Evolutionary conservation across 1,284 basidiomycete species (phyloP).

Genomic region (Agroathelia rolfsii): DNA sequence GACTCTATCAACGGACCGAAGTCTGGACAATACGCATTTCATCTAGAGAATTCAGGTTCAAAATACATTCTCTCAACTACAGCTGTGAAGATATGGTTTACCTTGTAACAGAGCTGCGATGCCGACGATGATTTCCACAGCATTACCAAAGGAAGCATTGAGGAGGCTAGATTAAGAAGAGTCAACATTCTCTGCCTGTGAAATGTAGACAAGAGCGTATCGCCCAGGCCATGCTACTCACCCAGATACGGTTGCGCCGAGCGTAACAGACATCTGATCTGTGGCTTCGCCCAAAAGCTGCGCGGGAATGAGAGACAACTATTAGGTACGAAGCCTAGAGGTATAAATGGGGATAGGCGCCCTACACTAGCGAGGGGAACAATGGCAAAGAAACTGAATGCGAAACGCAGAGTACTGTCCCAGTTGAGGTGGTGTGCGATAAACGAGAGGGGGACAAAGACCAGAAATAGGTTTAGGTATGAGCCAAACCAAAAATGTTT

Average conservation of each 20-base stretch:
- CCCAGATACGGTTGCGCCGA: slow-evolving; percentile 79
- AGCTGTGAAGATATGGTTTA: too few species aligned
- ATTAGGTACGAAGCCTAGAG: too few species aligned
- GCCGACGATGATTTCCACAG: slow-evolving; percentile 81
- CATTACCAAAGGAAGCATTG: slow-evolving; percentile 79
- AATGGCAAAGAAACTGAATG: slow-evolving; percentile 79
- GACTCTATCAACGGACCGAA: slow-evolving; percentile 44
- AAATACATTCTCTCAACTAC: too few species aligned
- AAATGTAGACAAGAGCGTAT: too few species aligned
- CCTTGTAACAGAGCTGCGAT: slow-evolving; percentile 79
- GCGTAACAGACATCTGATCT: slow-evolving; percentile 71
- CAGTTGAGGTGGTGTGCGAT: slow-evolving; percentile 54
- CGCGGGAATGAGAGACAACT: slow-evolving; percentile 9
- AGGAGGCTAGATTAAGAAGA: too few species aligned
- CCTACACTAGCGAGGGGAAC: slow-evolving; percentile 80
- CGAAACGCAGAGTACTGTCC: slow-evolving; percentile 77
- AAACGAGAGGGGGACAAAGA: slow-evolving; percentile 67
- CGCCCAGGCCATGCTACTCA: too few species aligned
- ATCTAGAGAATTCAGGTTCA: slow-evolving; percentile 27
- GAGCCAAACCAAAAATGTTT: slow-evolving; percentile 60
- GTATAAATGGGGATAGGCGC: not conserved
- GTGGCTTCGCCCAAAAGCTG: slow-evolving; percentile 79
- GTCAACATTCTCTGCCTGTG: too few species aligned
- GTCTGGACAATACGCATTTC: slow-evolving; percentile 83
- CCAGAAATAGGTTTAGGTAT: slow-evolving; percentile 70